Evolutionary conservation across 148 eudicot genomes (phyloP), one percentile per base, ranked within the genome.

Genomic region (Tetragonia tetragonoides): DNA sequence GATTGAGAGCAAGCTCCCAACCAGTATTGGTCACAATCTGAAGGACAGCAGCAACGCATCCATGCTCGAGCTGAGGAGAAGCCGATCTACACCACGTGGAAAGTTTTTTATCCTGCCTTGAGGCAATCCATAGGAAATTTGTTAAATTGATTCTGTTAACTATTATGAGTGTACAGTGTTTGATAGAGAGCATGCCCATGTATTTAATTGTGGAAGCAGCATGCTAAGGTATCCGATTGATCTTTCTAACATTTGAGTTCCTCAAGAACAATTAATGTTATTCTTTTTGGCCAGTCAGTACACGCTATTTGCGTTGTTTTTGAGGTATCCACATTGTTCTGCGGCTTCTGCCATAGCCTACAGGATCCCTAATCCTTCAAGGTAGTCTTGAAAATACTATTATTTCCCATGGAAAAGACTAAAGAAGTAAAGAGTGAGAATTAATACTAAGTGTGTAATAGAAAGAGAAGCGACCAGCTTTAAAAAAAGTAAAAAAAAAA

Each of bases 71-170:
- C 57, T 83, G 49, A 89, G 89, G 70, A 87, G 97, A 85, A 95
- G 97, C 85, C 87, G 89, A 61, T 95, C 98, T 49, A 87, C 87
- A 41, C 95, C 98, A 34, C 96, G 91, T 8, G 96, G 96, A 39
- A 91, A 86, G 67, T 87, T 92, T 79, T 78, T 86, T 73, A 82
- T 75, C 75, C 74, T 85, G 79, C 82, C 89, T 73, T 89, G 84
- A 84, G 75, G 78, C 21, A 49, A 42, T 62, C 3, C 44, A 39
- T 72, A 34, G 76, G 47, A 64, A 71, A 42, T 7, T 59, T 60
- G 16, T 47, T 21, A 51, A 14, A 39, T 41, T 74, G 23, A 53
- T 74, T 68, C 47, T 65, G 54, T 79, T 49, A 21, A 24, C 62
- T 40, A 38, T 77, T 3, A n/a, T 63, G 38, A 59, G 66, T 82